phyloP scores from a whole-genome alignment of 2,329 filamentous ascomycete species.

The Dactylellina parvicollis region DNA sequence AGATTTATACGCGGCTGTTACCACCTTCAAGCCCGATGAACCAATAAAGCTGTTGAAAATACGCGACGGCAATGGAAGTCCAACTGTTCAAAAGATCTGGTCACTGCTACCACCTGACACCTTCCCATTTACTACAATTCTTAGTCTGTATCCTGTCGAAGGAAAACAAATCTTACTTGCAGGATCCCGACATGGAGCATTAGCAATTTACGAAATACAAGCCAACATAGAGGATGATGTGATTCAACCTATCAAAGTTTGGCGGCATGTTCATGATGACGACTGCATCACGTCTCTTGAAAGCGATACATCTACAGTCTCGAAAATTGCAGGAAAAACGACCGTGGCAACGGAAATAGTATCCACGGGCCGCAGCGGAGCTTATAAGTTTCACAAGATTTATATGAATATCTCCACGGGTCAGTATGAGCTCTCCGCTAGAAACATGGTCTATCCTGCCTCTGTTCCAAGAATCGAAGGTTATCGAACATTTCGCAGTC shows the following conservation, averaged over 20 bases:
- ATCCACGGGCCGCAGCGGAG: constrained; percentile 55
- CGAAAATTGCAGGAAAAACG: not conserved
- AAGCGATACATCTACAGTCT: not conserved
- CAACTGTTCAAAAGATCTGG: constrained; percentile 1
- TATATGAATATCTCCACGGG: not conserved
- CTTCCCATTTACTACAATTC: constrained; percentile 39
- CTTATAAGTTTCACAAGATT: constrained; percentile 40
- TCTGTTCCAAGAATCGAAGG: constrained; percentile 41
- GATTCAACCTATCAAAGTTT: constrained; percentile 18
- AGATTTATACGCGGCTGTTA: constrained; percentile 24
- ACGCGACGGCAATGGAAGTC: not conserved
- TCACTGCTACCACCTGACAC: constrained; percentile 32
- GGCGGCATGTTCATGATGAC: constrained; percentile 53
- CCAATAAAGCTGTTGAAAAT: constrained; percentile 24
- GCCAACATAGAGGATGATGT: not conserved
- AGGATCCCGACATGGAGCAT: constrained; percentile 43
- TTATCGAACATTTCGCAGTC: constrained; percentile 7
- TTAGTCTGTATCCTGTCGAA: not conserved
- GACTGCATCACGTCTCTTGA: constrained; percentile 56
- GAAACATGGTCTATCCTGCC: constrained; percentile 22
- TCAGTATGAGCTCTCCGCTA: constrained; percentile 5
- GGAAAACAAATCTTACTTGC: constrained; percentile 12
- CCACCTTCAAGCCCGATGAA: constrained; percentile 34
- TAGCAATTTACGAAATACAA: constrained; percentile 31
- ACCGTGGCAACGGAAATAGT: constrained; percentile 22